A percentile compares a stretch with the other conserved stretches of the same genome.
Conservation (phyloP, 768 basidiomycete species). For the Terana coerulea region DNA sequence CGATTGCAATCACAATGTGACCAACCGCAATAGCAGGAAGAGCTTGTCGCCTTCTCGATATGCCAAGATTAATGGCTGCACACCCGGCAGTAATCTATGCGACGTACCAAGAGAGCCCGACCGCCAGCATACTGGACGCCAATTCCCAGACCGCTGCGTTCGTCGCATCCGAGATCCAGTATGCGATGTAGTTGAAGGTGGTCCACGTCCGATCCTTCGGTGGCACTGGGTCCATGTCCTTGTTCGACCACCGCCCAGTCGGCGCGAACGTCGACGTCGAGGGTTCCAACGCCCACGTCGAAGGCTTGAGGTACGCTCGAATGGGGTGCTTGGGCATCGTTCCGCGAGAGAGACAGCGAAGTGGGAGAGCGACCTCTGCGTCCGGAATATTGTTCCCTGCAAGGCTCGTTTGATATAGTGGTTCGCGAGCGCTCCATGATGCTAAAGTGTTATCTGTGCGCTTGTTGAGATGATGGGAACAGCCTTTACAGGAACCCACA, state of each 20-base stretch:
- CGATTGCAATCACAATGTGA: constrained; percentile 65
- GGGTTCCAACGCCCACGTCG: constrained; percentile 43
- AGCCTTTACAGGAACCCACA: too few relatives aligned
- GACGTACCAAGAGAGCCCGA: constrained; percentile 60
- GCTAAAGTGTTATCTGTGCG: too few relatives aligned
- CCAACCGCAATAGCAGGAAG: constrained; percentile 69
- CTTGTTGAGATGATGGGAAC: too few relatives aligned
- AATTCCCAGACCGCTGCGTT: constrained; percentile 39
- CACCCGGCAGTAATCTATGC: neutral
- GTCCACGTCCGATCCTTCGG: constrained; percentile 54
- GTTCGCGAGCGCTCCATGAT: too few relatives aligned
- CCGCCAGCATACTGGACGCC: constrained; percentile 64
- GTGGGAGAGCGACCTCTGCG: too few relatives aligned
- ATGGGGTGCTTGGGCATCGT: constrained; percentile 9
- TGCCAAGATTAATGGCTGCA: too few relatives aligned
- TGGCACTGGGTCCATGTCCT: constrained; percentile 70
- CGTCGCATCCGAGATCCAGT: constrained; percentile 33
- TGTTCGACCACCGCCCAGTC: constrained; percentile 53
- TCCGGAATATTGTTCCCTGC: too few relatives aligned
- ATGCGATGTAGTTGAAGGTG: constrained; percentile 56
- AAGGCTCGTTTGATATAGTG: too few relatives aligned
- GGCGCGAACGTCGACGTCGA: constrained; percentile 49
- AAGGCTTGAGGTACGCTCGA: constrained; percentile 22
- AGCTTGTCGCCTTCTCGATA: constrained; percentile 61
- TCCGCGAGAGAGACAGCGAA: too few relatives aligned